Percentiles rank a stretch among this genome's conserved stretches.
These are phyloP conservation scores for Haplosporangium sp. DNA, from an alignment of 371 early-diverging fungal species.

Conservation along the genomic window DNA sequence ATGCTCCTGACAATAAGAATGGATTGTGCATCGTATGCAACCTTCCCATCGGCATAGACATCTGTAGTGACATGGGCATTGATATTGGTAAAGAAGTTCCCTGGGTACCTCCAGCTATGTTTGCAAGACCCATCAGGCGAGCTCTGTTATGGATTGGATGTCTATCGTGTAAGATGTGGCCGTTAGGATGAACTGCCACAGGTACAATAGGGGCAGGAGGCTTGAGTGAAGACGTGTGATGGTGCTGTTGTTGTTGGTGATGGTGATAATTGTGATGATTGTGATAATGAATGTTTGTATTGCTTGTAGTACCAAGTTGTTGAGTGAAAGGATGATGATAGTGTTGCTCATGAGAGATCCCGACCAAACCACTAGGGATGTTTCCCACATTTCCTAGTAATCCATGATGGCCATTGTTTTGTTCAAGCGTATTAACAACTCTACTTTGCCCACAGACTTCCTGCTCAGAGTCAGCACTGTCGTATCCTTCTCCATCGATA, in stretches of 20 bases:
- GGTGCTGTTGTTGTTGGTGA: slow-evolving; percentile 7
- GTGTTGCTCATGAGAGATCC: slow-evolving; percentile 7
- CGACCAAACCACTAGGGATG: slow-evolving; percentile 17
- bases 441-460: slow-evolving; percentile 4
- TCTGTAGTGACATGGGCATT: background rate
- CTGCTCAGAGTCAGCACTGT: background rate
- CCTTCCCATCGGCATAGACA: slow-evolving; percentile 6
- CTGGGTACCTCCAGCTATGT: background rate
- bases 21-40: slow-evolving; percentile 10
- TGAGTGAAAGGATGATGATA: slow-evolving; percentile 5
- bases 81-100: background rate
- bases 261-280: background rate
- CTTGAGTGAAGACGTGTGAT: background rate
- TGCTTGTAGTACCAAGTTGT: background rate
- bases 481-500: slow-evolving; percentile 2
- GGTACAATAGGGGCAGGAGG: slow-evolving; percentile 7
- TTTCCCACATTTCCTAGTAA: background rate
- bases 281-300: slow-evolving; percentile 1
- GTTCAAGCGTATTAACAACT: background rate
- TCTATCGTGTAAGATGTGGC: slow-evolving; percentile 41
- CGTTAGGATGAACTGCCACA: slow-evolving; percentile 40
- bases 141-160: slow-evolving; percentile 52
- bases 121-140: slow-evolving; percentile 26
- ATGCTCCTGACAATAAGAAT: background rate
- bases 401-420: background rate